These are phyloP conservation scores for Colletotrichum tofieldiae DNA, from an alignment of 2,329 filamentous ascomycete genomes.

Conservation along the genomic window DNA sequence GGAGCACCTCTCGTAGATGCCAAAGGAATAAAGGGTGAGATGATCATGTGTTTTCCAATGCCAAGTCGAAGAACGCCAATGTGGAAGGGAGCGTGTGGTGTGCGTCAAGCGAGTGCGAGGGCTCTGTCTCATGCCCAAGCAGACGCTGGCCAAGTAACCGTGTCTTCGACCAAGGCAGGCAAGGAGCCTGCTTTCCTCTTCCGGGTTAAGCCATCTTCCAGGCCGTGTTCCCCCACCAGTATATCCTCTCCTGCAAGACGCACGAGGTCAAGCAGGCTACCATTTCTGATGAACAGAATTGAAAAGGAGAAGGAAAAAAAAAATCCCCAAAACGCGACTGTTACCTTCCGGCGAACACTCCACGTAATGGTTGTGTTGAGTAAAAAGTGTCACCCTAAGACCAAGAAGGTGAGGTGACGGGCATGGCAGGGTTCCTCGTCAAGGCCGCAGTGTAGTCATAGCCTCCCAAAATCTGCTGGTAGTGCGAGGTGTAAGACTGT, in stretches of 20 bases:
- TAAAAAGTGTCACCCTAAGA: too few species aligned
- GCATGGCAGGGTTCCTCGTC: background rate
- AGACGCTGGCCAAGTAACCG: background rate
- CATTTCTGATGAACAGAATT: background rate
- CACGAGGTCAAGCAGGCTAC: background rate
- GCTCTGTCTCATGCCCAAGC: conserved; percentile 19
- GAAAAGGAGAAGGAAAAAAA: background rate
- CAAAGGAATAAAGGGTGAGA: background rate
- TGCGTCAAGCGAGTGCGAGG: background rate
- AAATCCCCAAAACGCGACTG: background rate
- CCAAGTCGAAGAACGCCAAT: background rate
- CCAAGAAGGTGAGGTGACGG: background rate
- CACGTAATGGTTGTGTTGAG: background rate
- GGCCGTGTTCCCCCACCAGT: background rate
- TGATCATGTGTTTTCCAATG: background rate
- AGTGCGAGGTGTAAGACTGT: background rate
- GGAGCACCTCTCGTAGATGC: conserved; percentile 3
- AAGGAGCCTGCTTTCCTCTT: background rate
- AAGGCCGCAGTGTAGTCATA: conserved; percentile 2
- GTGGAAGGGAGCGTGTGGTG: background rate
- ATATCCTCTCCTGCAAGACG: background rate
- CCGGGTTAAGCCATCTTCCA: background rate
- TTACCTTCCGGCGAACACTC: conserved; percentile 1
- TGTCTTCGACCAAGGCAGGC: background rate
- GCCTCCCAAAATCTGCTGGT: background rate